phyloP scores from a whole-genome alignment of 1,284 basidiomycete genomes.

The Pseudozyma thailandica region DNA sequence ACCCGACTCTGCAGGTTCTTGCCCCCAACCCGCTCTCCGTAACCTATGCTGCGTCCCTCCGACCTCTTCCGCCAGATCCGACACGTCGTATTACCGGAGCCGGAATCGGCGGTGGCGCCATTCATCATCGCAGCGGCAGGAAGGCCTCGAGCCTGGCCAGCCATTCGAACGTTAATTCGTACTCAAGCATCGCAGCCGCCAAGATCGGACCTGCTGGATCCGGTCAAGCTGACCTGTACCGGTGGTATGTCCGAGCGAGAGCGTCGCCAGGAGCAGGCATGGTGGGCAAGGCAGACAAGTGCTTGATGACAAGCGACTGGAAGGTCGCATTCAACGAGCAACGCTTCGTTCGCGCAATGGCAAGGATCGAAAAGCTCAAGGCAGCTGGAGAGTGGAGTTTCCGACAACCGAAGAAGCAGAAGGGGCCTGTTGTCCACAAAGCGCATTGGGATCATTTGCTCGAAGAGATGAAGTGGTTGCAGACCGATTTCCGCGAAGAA shows the following conservation, averaged over 20 bases:
- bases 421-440: constrained; percentile 82
- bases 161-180: constrained; percentile 38
- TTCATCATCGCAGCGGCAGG: constrained; percentile 59
- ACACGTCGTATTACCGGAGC: constrained; percentile 60
- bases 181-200: constrained; percentile 39
- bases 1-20: constrained; percentile 57
- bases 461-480: constrained; percentile 99
- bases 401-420: constrained; percentile 92
- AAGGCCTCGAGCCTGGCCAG: constrained; percentile 31
- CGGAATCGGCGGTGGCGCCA: constrained; percentile 61
- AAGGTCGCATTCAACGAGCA: constrained; percentile 66
- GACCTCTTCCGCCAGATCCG: constrained; percentile 65
- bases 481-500: constrained; percentile 93
- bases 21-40: constrained; percentile 65
- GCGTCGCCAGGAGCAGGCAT: constrained; percentile 62
- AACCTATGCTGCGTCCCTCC: constrained; percentile 65
- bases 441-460: constrained; percentile 95
- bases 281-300: constrained; percentile 67
- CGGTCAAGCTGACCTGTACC: constrained; percentile 57
- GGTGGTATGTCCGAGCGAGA: constrained; percentile 63
- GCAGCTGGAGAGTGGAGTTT: constrained; percentile 87
- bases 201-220: constrained; percentile 56
- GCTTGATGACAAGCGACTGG: constrained; percentile 65
- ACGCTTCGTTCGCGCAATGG: constrained; percentile 76
- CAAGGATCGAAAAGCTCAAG: constrained; percentile 86